A percentile compares a stretch with the other conserved stretches of the same genome.
These are phyloP conservation scores for Macrophomina phaseolina DNA, from an alignment of 2,329 filamentous ascomycete species.

Conservation along the genomic window DNA sequence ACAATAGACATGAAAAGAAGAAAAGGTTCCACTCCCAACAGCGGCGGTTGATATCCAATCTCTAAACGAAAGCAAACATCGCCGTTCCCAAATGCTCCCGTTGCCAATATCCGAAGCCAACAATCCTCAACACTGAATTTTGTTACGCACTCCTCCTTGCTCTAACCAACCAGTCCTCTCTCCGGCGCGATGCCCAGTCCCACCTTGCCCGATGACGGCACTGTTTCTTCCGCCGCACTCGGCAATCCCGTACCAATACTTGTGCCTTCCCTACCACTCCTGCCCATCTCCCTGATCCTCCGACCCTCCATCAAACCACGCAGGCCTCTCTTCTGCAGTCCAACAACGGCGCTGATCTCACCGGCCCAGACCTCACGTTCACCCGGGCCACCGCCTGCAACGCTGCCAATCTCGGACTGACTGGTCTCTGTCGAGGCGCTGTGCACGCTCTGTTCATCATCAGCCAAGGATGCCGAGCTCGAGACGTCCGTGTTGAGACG, in stretches of 20 bases:
- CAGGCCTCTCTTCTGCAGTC: constrained; percentile 90
- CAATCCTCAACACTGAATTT: too few species aligned
- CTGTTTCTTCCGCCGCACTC: constrained; percentile 1
- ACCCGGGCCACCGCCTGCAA: constrained; percentile 43
- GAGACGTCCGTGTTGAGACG: constrained; percentile 58
- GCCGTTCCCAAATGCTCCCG: background rate
- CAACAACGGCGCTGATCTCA: constrained; percentile 87
- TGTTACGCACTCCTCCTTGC: background rate
- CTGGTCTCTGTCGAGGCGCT: constrained; percentile 31
- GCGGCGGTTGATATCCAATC: constrained; percentile 9
- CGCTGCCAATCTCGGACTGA: constrained; percentile 42
- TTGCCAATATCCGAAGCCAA: background rate
- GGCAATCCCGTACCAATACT: constrained; percentile 2
- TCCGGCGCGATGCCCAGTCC: constrained; percentile 17
- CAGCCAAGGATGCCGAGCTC: constrained; percentile 26
- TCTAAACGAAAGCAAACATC: background rate
- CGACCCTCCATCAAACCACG: constrained; percentile 94
- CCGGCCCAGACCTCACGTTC: constrained; percentile 76
- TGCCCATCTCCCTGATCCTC: constrained; percentile 76
- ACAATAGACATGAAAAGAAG: background rate
- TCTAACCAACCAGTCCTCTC: constrained; percentile 14
- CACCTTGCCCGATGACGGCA: background rate
- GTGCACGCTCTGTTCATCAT: constrained; percentile 42
- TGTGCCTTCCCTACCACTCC: constrained; percentile 28
- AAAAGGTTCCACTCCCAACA: background rate